Conservation (phyloP, 1,284 basidiomycete genomes). For the Coriolopsis trogii region DNA sequence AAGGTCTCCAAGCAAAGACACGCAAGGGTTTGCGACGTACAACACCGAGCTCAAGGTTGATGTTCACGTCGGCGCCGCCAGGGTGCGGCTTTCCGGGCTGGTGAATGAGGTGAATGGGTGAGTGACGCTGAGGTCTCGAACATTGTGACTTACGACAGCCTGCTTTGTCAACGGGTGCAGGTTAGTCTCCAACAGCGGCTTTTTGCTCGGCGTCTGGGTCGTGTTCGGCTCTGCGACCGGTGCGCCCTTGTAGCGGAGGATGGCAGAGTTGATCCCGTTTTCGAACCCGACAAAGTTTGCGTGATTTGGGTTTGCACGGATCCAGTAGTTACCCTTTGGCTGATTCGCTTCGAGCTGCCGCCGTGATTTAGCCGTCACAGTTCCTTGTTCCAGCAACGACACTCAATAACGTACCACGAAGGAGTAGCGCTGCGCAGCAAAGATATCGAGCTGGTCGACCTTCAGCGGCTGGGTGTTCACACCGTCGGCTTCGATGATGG, state of each 20-base stretch:
- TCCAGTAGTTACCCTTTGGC: conserved; percentile 41
- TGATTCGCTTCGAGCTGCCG: conserved; percentile 33
- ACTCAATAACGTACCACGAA: conserved; percentile 13
- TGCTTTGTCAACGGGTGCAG: conserved; percentile 20
- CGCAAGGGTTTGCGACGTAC: not conserved
- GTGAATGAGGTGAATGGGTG: no score
- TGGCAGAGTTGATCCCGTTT: conserved; percentile 40
- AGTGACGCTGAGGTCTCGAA: not conserved
- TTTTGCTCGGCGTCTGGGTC: conserved; percentile 25
- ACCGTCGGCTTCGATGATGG: conserved; percentile 54
- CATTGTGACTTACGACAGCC: conserved; percentile 7
- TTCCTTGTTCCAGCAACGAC: no score
- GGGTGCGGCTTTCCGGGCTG: conserved; percentile 31
- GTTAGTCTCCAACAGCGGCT: conserved; percentile 30
- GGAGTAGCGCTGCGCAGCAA: conserved; percentile 37
- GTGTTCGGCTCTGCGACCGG: conserved; percentile 44
- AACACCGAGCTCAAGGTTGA: conserved; percentile 20
- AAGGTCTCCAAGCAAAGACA: not conserved
- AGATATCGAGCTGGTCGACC: conserved; percentile 43
- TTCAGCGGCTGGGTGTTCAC: conserved; percentile 39
- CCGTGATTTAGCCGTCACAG: not conserved
- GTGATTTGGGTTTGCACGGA: conserved; percentile 40
- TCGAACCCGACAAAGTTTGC: conserved; percentile 28
- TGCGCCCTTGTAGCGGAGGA: conserved; percentile 39
- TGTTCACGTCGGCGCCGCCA: conserved; percentile 34